Conservation (phyloP, 2,329 filamentous ascomycete species). For the Helotiales sp. region DNA sequence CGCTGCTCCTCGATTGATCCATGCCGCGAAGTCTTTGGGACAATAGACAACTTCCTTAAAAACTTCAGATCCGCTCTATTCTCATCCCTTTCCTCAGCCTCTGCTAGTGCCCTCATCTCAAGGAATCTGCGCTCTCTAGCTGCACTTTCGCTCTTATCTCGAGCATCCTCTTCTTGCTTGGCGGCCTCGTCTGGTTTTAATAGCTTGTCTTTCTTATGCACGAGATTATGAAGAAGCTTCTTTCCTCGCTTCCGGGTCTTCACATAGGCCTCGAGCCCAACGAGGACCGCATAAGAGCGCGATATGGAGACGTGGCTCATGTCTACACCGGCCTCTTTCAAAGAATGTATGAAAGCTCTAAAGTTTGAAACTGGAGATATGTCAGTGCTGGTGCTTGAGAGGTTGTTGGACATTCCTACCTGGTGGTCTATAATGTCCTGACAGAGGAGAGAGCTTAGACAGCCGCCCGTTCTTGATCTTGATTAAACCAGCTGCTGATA, state of each 20-base stretch:
- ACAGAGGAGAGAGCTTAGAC: slow-evolving; percentile 68
- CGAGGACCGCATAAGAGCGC: slow-evolving; percentile 77
- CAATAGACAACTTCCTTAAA: slow-evolving; percentile 41
- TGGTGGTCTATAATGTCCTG: slow-evolving; percentile 84
- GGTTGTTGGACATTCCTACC: slow-evolving; percentile 38
- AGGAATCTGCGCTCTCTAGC: slow-evolving; percentile 47
- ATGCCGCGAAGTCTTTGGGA: background rate
- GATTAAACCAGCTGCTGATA: slow-evolving; percentile 80
- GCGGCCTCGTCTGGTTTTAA: slow-evolving; percentile 60
- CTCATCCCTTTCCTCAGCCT: slow-evolving; percentile 22
- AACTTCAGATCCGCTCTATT: slow-evolving; percentile 33
- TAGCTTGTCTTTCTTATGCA: slow-evolving; percentile 57
- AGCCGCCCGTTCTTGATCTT: slow-evolving; percentile 81
- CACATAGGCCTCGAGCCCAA: slow-evolving; percentile 79
- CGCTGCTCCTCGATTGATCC: no score
- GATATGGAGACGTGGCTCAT: slow-evolving; percentile 77
- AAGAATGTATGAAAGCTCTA: slow-evolving; percentile 71
- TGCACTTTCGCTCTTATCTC: slow-evolving; percentile 61
- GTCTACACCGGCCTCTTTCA: slow-evolving; percentile 75
- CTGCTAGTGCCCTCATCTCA: slow-evolving; percentile 30
- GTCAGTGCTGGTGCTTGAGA: background rate
- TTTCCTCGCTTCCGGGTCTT: slow-evolving; percentile 66
- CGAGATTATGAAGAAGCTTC: slow-evolving; percentile 48
- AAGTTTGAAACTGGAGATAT: slow-evolving; percentile 61
- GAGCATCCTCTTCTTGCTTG: slow-evolving; percentile 56